phyloP scores from a whole-genome alignment of 2,329 filamentous ascomycete species.

The Apiospora malaysiana region DNA sequence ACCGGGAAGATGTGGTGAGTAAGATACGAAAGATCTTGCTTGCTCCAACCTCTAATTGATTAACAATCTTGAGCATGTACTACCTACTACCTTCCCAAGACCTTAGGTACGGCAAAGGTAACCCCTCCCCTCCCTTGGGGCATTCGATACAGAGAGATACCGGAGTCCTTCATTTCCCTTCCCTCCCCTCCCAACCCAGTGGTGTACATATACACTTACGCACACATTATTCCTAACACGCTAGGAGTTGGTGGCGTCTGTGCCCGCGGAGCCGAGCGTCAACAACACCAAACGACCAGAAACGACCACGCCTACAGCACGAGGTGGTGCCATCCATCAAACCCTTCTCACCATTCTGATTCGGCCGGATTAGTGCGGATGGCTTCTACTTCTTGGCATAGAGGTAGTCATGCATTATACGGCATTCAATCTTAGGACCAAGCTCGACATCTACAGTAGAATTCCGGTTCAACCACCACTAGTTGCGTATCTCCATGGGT shows the following conservation, averaged over 20 bases:
- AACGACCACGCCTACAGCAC: neutral
- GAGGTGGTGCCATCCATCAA: slow-evolving; percentile 7
- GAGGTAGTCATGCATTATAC: neutral
- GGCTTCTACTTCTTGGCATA: neutral
- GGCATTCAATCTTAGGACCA: too few relatives aligned
- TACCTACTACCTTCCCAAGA: too few relatives aligned
- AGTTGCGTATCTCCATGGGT: neutral
- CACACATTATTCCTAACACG: too few relatives aligned
- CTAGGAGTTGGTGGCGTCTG: neutral
- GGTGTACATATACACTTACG: neutral
- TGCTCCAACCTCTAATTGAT: neutral
- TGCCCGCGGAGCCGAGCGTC: neutral
- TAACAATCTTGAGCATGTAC: neutral
- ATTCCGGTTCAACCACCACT: too few relatives aligned
- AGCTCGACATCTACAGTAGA: too few relatives aligned
- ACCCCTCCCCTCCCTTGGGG: neutral
- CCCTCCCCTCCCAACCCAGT: neutral
- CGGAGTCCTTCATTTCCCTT: neutral
- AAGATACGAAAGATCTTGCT: neutral
- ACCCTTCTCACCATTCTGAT: neutral
- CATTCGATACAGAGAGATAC: neutral
- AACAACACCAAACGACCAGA: neutral
- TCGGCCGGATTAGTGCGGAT: neutral
- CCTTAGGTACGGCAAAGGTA: neutral
- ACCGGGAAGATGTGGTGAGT: neutral